Evolutionary conservation across 2,329 filamentous ascomycete species (phyloP), one percentile per base, ranked within the genome.

Genomic region (Alternaria arborescens): DNA sequence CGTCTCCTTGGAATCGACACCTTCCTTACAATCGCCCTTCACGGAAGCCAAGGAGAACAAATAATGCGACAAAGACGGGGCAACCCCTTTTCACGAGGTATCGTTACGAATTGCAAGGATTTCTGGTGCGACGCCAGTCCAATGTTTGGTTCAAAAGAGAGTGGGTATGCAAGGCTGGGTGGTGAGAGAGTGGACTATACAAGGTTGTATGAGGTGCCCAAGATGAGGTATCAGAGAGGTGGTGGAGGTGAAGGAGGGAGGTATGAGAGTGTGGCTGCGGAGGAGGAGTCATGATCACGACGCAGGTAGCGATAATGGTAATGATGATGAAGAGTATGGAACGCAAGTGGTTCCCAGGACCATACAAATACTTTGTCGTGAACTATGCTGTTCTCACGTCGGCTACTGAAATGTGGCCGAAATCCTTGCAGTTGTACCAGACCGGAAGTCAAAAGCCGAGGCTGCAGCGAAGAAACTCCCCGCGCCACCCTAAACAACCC

Each of bases 91-190:
- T 94, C 89, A 59, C 85, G 89, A 32, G 95, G 95, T 8, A 84
- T 93, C 40, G 70, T 96, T n/a, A 87, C 89, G 60, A 99, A 99
- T 76, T 99, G 95, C 80, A 90, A 88, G 67, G 96, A 99, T 79
- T 99, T 99, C 77, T 98, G 94, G 93, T 94, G 91, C 72, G 95
- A 98, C 75, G 88, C 92, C 2, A 89, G 91, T 2, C 91, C 94
- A 0, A 78, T 97, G 18, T 94, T 97, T 76, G 88, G 90, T 11
- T 87, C 85, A 70, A 86, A 90, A 59, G 88, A 92, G 71, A 90
- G 87, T 52, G 94, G 94, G 12, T 84, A 85, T 43, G 93, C 91
- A 0, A 81, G 93, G 76, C 81, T 99, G 8, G 92, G 89, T 14
- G 94, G 95, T 2, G 86, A 91, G 71, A 82, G 85, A 40, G 87